Base-by-base conservation (phyloP, 2,329 filamentous ascomycete genomes). In the Talaromyces sp. region DNA sequence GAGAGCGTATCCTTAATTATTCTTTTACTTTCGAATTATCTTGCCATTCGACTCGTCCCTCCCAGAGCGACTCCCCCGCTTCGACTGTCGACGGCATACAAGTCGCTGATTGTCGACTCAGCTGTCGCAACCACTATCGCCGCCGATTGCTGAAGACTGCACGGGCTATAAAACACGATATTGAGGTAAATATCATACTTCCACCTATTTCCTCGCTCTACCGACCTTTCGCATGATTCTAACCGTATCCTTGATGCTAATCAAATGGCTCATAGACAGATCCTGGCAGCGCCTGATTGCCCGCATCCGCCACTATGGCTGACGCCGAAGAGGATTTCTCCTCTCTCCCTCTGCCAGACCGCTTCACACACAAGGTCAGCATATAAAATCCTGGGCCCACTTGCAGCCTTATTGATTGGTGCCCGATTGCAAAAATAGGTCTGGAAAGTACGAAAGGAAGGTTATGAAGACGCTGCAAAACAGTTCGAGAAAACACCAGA, bases 391-490 rank as follows among this genome's bases (percentile, higher is more conserved):
- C 52, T 2, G 31, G n/a, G 35, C 33, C 52, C 33, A 37, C 50
- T 56, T 56, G 9, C 17, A 22, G 52, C 52, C 33, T 56, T 56
- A 25, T 33, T 56, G n/a, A 56, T 56, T 56, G 54, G 31, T 63
- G 49, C 19, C 60, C 35, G 22, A 52, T 13, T 15, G 43, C n/a
- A 39, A 43, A 15, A 52, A 57, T 72, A 91, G 90, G 87, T 91
- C 74, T 99, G 95, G 95, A 99, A 99, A 85, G 93, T 96, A 49
- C 87, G 95, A 74, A 99, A 99, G 81, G 88, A 88, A 74, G 95
- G 89, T 62, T 99, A 98, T 76, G 95, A 99, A 84, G 92, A 95
- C 70, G 93, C 92, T 22, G 87, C 90, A 47, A 93, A 95, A 78
- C 87, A 89, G 70, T 98, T 99, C 77, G 89, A 93, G 75, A 83